phyloP scores from a whole-genome alignment of 2,329 filamentous ascomycete genomes.

The Westerdykella aurantiaca region DNA sequence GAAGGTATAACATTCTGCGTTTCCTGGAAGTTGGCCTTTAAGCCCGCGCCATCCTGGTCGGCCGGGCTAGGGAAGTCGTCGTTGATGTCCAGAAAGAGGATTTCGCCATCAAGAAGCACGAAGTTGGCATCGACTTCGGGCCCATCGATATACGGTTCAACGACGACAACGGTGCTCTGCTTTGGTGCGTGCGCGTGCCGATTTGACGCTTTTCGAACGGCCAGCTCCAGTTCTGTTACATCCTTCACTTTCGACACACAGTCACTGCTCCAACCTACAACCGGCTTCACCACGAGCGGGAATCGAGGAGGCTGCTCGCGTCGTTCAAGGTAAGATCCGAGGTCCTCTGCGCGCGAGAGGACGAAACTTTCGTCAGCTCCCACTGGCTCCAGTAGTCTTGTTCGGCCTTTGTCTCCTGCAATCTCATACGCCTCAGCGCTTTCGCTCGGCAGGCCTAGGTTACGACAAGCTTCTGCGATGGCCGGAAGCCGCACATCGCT shows the following conservation, averaged over 20 bases:
- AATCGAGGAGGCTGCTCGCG: conserved; percentile 1
- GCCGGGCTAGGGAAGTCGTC: conserved; percentile 12
- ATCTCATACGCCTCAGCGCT: conserved; percentile 19
- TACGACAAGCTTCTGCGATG: conserved; percentile 28
- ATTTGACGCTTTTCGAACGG: conserved; percentile 3
- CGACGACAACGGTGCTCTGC: conserved; percentile 22
- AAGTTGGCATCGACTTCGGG: conserved; percentile 16
- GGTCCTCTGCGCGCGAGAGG: background rate
- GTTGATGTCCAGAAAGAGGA: conserved; percentile 10
- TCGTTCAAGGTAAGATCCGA: conserved; percentile 1
- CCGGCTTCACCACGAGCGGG: conserved; percentile 8
- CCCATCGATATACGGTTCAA: conserved; percentile 14
- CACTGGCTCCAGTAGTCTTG: conserved; percentile 13
- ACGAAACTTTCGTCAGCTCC: conserved; percentile 4
- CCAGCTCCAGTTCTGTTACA: conserved; percentile 1
- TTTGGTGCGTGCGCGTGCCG: conserved; percentile 2
- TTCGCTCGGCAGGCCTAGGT: conserved; percentile 31
- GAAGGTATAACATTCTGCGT: conserved; percentile 5
- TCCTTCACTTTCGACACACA: conserved; percentile 5
- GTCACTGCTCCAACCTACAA: conserved; percentile 6
- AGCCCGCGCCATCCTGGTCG: conserved; percentile 1
- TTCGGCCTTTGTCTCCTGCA: conserved; percentile 11
- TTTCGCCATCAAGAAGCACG: conserved; percentile 10
- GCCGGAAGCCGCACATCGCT: conserved; percentile 25
- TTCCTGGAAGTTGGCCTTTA: conserved; percentile 8